Evolutionary conservation across 345 rosid genomes (phyloP).

Genomic region (Mallotus nudiflorus): DNA sequence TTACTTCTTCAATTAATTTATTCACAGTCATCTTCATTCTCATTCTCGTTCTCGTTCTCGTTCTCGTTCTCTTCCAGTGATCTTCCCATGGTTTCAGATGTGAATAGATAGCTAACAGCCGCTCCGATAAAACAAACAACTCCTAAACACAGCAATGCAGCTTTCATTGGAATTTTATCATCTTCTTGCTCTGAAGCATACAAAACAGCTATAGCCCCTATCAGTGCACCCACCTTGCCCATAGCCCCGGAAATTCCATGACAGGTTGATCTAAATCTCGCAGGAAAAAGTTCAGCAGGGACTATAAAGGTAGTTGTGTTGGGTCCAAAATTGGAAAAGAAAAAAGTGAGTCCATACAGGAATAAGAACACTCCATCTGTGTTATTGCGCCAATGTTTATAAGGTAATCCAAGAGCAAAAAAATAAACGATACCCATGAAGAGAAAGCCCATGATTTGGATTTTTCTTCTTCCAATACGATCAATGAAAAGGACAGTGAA

Average conservation of each 20-base stretch:
- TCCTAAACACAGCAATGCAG: constrained; percentile 43
- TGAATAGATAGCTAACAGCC: constrained; percentile 46
- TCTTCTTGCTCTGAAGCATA: constrained; percentile 38
- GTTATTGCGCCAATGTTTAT: constrained; percentile 33
- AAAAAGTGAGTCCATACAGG: constrained; percentile 56
- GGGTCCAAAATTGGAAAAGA: constrained; percentile 85
- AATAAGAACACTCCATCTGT: constrained; percentile 39
- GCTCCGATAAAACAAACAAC: constrained; percentile 59
- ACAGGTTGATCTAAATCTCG: constrained; percentile 79
- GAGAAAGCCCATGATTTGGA: constrained; percentile 65
- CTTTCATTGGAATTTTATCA: constrained; percentile 22
- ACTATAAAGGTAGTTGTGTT: constrained; percentile 77
- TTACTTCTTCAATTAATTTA: too few relatives aligned
- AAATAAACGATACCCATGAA: constrained; percentile 58
- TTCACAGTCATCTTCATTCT: constrained; percentile 24
- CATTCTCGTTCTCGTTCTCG: constrained; percentile 38
- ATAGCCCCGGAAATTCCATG: constrained; percentile 73
- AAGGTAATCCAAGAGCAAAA: constrained; percentile 49
- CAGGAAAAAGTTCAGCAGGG: constrained; percentile 83
- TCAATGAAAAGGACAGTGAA: constrained; percentile 65
- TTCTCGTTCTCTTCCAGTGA: constrained; percentile 75
- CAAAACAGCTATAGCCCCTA: constrained; percentile 59
- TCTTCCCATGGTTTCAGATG: constrained; percentile 66
- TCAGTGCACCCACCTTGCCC: constrained; percentile 74
- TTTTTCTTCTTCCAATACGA: constrained; percentile 55